phyloP scores from a whole-genome alignment of 2,329 filamentous ascomycete genomes.

The Venturiaceae sp. region DNA sequence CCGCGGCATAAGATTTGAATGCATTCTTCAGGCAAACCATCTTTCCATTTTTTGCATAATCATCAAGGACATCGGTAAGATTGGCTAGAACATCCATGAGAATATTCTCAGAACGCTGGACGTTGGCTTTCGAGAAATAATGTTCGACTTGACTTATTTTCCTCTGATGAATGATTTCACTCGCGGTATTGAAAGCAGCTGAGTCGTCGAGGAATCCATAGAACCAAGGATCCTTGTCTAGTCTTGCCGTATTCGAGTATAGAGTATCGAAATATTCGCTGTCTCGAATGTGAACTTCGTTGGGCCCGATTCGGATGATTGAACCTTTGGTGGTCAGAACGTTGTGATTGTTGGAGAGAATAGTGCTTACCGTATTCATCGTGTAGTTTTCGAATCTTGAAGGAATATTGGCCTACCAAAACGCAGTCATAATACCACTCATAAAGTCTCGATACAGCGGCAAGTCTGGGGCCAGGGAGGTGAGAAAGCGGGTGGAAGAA shows the following conservation, averaged over 20 bases:
- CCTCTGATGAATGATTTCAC: constrained; percentile 21
- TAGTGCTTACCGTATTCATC: constrained; percentile 14
- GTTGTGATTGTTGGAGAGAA: no score
- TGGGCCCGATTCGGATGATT: constrained; percentile 16
- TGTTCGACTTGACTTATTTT: constrained; percentile 21
- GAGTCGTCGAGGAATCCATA: not conserved
- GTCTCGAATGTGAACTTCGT: constrained; percentile 15
- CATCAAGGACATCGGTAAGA: not conserved
- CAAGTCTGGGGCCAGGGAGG: constrained; percentile 7
- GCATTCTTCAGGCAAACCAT: not conserved
- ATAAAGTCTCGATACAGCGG: constrained; percentile 4
- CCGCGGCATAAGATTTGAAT: not conserved
- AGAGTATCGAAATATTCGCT: constrained; percentile 15
- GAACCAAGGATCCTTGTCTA: not conserved
- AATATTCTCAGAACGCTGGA: not conserved
- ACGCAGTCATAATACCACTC: constrained; percentile 10
- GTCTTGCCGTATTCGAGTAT: constrained; percentile 13
- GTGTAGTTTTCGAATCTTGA: constrained; percentile 18
- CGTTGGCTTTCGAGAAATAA: constrained; percentile 22
- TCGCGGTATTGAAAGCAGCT: not conserved
- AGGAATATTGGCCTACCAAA: constrained; percentile 7
- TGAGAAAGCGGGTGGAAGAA: constrained; percentile 1
- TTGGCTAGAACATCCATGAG: not conserved
- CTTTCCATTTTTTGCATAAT: not conserved
- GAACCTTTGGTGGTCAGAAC: constrained; percentile 12